phyloP scores from a whole-genome alignment of 768 basidiomycete species.

The Suillus placidus region DNA sequence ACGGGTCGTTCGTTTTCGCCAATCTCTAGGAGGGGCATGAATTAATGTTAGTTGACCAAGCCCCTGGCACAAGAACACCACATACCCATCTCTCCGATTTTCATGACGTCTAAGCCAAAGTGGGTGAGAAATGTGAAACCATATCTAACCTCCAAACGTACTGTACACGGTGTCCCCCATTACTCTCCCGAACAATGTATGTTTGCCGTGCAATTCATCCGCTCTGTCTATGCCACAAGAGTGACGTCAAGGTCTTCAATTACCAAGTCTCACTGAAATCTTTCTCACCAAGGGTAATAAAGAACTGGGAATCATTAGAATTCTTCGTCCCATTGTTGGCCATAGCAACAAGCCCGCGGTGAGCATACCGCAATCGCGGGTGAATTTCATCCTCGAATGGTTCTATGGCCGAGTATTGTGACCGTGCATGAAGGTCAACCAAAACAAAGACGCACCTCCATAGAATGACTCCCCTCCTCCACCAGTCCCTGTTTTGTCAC shows the following conservation, averaged over 20 bases:
- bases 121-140: neutral
- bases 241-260: conserved; percentile 6
- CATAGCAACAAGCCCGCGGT: conserved; percentile 93
- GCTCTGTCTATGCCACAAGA: conserved; percentile 63
- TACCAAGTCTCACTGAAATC: neutral
- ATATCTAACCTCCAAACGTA: conserved; percentile 40
- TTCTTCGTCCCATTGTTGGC: conserved; percentile 88
- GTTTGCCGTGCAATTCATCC: conserved; percentile 91
- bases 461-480: conserved; percentile 94
- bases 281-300: conserved; percentile 84
- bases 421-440: neutral
- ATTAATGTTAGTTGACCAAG: neutral
- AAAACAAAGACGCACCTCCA: conserved; percentile 56
- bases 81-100: conserved; percentile 88
- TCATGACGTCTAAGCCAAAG: conserved; percentile 70
- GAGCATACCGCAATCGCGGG: conserved; percentile 83
- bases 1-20: conserved; percentile 74
- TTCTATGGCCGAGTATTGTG: conserved; percentile 48
- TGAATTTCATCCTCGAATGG: conserved; percentile 95
- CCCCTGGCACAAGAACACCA: neutral
- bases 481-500: conserved; percentile 90
- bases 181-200: conserved; percentile 91
- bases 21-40: conserved; percentile 51
- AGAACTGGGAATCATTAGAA: conserved; percentile 93
- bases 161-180: conserved; percentile 91